A percentile compares a stretch with the other conserved stretches of the same genome.
phyloP scores from a whole-genome alignment of 192 early-diverging fungal species.

The Lobosporangium transversale region DNA sequence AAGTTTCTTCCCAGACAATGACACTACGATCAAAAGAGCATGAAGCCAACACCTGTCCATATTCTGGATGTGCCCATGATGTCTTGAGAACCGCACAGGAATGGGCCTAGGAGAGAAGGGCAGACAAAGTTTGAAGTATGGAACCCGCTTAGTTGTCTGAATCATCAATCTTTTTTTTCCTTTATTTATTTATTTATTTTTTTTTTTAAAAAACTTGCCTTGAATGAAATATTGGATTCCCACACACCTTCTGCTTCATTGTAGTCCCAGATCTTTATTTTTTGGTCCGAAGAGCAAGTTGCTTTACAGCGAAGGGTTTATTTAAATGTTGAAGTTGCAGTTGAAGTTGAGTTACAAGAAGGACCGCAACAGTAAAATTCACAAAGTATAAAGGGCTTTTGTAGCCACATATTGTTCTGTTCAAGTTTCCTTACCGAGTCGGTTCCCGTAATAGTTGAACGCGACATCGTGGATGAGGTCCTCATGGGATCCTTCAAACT shows the following conservation, averaged over 20 bases:
- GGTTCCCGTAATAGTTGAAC: slow-evolving; percentile 93
- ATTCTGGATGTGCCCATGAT: slow-evolving; percentile 98
- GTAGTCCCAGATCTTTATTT: slow-evolving; percentile 94
- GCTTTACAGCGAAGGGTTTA: slow-evolving; percentile 48
- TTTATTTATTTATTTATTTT: not conserved
- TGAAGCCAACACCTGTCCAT: slow-evolving; percentile 88
- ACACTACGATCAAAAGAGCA: slow-evolving; percentile 94
- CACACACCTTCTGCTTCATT: slow-evolving; percentile 73
- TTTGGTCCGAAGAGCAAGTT: slow-evolving; percentile 93
- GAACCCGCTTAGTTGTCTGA: not conserved
- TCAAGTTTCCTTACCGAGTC: too few species aligned
- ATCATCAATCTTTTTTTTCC: not conserved
- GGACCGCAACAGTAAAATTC: too few species aligned
- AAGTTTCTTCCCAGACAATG: slow-evolving; percentile 92
- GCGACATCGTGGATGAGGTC: slow-evolving; percentile 94
- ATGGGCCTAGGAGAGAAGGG: slow-evolving; percentile 75
- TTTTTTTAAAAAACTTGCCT: slow-evolving; percentile 53
- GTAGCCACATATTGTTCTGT: too few species aligned
- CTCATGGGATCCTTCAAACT: slow-evolving; percentile 82
- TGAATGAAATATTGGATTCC: slow-evolving; percentile 84
- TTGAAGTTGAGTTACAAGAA: too few species aligned
- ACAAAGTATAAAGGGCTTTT: too few species aligned
- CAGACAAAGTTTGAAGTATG: slow-evolving; percentile 5
- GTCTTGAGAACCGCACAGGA: slow-evolving; percentile 87
- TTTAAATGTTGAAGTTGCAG: too few species aligned